Evolutionary conservation across 2,329 filamentous ascomycete species (phyloP).

Genomic region (Coniochaeta ligniaria): DNA sequence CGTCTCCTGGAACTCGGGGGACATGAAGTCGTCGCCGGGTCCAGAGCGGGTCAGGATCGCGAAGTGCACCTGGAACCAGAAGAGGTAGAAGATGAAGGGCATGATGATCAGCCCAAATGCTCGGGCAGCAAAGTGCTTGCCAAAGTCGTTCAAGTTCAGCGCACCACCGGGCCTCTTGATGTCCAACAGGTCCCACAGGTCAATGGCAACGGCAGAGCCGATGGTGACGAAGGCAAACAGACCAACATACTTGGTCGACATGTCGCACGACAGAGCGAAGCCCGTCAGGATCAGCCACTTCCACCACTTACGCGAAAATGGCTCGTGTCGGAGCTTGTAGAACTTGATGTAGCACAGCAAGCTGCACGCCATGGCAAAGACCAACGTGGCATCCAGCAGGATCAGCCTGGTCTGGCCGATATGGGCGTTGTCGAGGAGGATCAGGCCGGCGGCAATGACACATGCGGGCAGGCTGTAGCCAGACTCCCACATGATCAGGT

Average conservation of each 20-base stretch:
- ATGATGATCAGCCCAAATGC: conserved; percentile 80
- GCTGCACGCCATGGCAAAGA: conserved; percentile 94
- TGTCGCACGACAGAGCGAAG: conserved; percentile 91
- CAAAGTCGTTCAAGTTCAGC: conserved; percentile 72
- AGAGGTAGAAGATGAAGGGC: conserved; percentile 95
- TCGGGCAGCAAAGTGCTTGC: conserved; percentile 84
- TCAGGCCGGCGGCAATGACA: conserved; percentile 73
- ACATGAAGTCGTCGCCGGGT: conserved; percentile 98
- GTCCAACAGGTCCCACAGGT: conserved; percentile 91
- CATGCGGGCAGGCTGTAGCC: conserved; percentile 94
- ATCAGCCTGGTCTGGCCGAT: conserved; percentile 95
- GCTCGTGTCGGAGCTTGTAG: conserved; percentile 86
- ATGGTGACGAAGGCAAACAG: conserved; percentile 96
- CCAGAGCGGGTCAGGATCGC: conserved; percentile 80
- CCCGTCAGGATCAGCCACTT: conserved; percentile 97
- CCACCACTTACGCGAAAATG: conserved; percentile 98
- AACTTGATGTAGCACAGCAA: conserved; percentile 93
- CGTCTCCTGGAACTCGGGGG: conserved; percentile 94
- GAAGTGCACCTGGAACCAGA: conserved; percentile 99
- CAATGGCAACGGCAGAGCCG: conserved; percentile 85
- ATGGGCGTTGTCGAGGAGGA: conserved; percentile 96
- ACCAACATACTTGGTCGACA: conserved; percentile 97
- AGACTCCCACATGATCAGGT: conserved; percentile 99
- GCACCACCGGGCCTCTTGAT: conserved; percentile 77
- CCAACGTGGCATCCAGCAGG: conserved; percentile 85